Evolutionary conservation across 257 asterid genomes (phyloP), one percentile per base, ranked within the genome.

Genomic region (Nicotiana paniculata): DNA sequence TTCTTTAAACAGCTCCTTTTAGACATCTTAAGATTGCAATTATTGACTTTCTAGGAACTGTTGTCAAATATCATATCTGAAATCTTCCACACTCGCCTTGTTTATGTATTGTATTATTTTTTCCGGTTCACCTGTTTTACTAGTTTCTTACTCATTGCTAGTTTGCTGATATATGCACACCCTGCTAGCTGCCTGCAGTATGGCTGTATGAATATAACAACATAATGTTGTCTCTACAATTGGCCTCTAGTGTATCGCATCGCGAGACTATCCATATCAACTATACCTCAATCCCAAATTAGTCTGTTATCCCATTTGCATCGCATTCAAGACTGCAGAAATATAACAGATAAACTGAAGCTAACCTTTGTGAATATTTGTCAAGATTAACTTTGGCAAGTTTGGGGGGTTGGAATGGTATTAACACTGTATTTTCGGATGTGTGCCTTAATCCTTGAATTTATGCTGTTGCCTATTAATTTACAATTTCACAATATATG

Each of bases 21-120:
- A 58, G 77, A 43, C 81, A 82, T 82, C 63, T 70, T 77, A 81
- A 48, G 78, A 51, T 54, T 30, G 17, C 55, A 43, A 75, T 57
- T 76, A 54, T 53, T 83, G 81, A 82, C 87, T 79, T 84, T 75
- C 33, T 57, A 15, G 24, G 46, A 53, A 65, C 28, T 32, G 68
- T 76, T 63, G 30, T 77, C 81, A 59, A 51, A 48, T 35, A 13
- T 63, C 61, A 74, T 74, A 48, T 6, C 62, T 4, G 62, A 33
- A 24, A 28, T 63, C 61, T 70, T 64, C 62, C 57, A 82, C 79
- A 15, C 35, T 37, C n/a, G 39, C 28, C 24, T 46, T 33, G 58
- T 46, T 33, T 39, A 15, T 79, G 21, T 61, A 16, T 46, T 21
- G 59, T 18, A 64, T 32, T 28, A 16, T 76, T 54, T 55, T 43